These are phyloP conservation scores for Phytophthora citrophthora DNA, from an alignment of 352 stramenopile species.

Conservation along the genomic window DNA sequence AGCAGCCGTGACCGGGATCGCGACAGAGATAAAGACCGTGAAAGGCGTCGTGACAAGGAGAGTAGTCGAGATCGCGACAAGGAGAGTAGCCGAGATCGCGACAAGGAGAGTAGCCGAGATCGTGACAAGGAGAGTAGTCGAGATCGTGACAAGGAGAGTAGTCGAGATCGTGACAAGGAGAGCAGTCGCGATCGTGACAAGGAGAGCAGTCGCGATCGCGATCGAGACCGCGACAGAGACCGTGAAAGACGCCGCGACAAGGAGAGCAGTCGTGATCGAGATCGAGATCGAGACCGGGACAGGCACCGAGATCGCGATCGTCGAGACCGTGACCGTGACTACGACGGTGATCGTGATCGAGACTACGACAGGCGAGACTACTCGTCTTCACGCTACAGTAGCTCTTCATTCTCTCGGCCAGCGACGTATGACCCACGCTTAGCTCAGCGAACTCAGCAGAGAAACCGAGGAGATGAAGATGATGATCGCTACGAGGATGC, in stretches of 20 bases:
- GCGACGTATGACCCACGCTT: conserved; percentile 84
- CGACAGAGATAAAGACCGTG: conserved; percentile 34
- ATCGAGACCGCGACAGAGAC: conserved; percentile 24
- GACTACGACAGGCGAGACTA: conserved; percentile 37
- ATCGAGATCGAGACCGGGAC: conserved; percentile 37
- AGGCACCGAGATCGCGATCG: conserved; percentile 40
- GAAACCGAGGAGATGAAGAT: conserved; percentile 44
- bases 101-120: too few relatives aligned
- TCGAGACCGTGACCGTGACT: conserved; percentile 45
- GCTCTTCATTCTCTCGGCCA: conserved; percentile 76
- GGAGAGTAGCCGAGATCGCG: too few relatives aligned
- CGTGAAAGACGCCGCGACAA: conserved; percentile 23
- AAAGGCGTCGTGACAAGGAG: conserved; percentile 18
- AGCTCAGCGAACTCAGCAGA: conserved; percentile 59
- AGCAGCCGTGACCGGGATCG: conserved; percentile 35
- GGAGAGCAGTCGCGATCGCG: conserved; percentile 10
- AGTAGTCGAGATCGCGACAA: too few relatives aligned
- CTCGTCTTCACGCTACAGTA: conserved; percentile 33
- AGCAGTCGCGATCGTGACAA: conserved; percentile 6
- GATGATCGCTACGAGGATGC: conserved; percentile 47
- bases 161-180: conserved; percentile 8
- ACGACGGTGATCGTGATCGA: conserved; percentile 39
- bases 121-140: not conserved
- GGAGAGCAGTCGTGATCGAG: conserved; percentile 15
- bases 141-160: conserved; percentile 8